A percentile compares a stretch with the other conserved stretches of the same genome.
Evolutionary conservation across 139 green algal genomes (phyloP).

Genomic region (Tetradesmus obliquus): DNA sequence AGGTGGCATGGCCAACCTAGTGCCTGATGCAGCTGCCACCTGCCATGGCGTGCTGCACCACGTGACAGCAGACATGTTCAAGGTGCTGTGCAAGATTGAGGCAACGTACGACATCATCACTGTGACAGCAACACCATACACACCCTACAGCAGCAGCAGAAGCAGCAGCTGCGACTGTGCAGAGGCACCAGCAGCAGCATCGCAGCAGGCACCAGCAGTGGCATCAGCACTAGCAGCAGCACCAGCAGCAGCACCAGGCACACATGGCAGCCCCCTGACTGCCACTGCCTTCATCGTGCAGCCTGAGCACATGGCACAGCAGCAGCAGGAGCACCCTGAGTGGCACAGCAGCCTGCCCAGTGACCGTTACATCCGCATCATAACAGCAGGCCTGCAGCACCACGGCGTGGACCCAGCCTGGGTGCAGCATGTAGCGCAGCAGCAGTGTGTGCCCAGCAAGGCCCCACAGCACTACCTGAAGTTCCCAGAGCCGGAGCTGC

Average conservation of each 20-base stretch:
- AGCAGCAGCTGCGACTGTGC: background rate
- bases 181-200: background rate
- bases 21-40: background rate
- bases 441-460: background rate
- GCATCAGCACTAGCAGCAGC: background rate
- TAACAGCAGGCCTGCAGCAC: conserved; percentile 21
- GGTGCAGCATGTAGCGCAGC: background rate
- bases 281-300: conserved; percentile 22
- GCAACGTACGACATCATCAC: background rate
- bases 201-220: background rate
- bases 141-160: conserved; percentile 11
- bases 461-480: background rate
- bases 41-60: conserved; percentile 32
- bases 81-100: conserved; percentile 9
- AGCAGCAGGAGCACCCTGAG: conserved; percentile 16
- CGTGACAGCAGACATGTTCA: background rate
- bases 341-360: conserved; percentile 7
- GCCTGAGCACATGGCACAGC: background rate
- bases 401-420: conserved; percentile 19
- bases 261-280: background rate
- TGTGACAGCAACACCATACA: background rate
- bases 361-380: conserved; percentile 37
- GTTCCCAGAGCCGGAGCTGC: background rate
- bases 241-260: background rate
- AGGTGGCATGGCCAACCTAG: conserved; percentile 36